Conservation (phyloP, 1,284 basidiomycete species). For the Chalciporus sp. region DNA sequence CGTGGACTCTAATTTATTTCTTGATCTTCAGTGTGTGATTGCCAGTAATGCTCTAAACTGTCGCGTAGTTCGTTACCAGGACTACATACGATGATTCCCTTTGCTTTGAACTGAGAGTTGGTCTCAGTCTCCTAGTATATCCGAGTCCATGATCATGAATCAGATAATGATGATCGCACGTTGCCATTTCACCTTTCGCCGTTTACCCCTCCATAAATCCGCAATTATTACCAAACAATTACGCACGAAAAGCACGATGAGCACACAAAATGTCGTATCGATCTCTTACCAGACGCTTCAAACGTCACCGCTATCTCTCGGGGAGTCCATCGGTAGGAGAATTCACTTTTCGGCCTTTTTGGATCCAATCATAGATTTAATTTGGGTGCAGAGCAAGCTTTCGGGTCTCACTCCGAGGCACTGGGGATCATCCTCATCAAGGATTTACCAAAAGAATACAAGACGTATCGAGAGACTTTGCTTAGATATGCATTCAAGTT, state of each 20-base stretch:
- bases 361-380: not conserved
- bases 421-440: conserved; percentile 81
- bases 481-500: conserved; percentile 76
- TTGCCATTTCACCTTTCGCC: conserved; percentile 8
- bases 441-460: conserved; percentile 75
- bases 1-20: too few relatives aligned
- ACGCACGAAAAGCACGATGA: conserved; percentile 41
- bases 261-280: conserved; percentile 60
- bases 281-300: conserved; percentile 71
- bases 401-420: conserved; percentile 75
- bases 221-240: not conserved
- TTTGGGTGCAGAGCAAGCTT: conserved; percentile 63
- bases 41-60: too few relatives aligned
- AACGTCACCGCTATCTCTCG: conserved; percentile 59
- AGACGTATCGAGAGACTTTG: conserved; percentile 63
- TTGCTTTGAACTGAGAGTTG: too few relatives aligned
- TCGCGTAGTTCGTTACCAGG: not conserved
- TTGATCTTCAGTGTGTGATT: not conserved
- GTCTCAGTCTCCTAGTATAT: too few relatives aligned
- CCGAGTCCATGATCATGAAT: too few relatives aligned
- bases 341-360: not conserved
- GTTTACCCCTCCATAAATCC: conserved; percentile 2
- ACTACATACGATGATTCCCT: conserved; percentile 8
- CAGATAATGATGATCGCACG: too few relatives aligned
- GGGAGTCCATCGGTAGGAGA: conserved; percentile 60